These are phyloP conservation scores for Grigorovia humatica DNA, from an alignment of 805 yeast genomes.

Conservation along the genomic window DNA sequence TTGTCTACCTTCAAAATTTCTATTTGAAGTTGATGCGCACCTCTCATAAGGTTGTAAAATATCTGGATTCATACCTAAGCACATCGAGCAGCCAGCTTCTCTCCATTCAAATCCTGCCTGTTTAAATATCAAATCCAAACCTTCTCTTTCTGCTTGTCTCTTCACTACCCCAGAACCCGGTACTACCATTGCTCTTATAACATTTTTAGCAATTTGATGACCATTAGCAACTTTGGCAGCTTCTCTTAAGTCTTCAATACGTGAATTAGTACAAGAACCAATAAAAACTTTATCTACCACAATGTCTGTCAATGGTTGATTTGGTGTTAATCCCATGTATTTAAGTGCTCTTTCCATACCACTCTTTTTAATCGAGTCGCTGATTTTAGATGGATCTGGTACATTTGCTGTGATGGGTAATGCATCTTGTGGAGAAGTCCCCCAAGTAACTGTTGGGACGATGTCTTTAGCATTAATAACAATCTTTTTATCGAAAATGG, in stretches of 20 bases:
- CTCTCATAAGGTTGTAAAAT: conserved; percentile 90
- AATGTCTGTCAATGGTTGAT: conserved; percentile 67
- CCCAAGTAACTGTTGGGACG: conserved; percentile 97
- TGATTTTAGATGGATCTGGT: conserved; percentile 75
- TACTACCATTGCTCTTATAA: conserved; percentile 79
- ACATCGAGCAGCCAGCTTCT: conserved; percentile 99
- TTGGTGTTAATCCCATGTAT: conserved; percentile 86
- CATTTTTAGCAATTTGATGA: conserved; percentile 69
- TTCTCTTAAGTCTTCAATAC: conserved; percentile 92
- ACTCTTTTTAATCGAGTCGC: conserved; percentile 63
- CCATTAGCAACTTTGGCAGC: conserved; percentile 94
- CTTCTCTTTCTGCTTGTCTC: conserved; percentile 88
- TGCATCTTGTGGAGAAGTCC: conserved; percentile 98
- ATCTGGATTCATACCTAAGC: conserved; percentile 99
- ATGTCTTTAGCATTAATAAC: conserved; percentile 73
- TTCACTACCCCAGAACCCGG: conserved; percentile 97
- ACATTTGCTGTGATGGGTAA: conserved; percentile 83
- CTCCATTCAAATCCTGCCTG: conserved; percentile 98
- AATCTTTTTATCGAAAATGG: conserved; percentile 78
- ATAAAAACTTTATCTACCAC: conserved; percentile 87
- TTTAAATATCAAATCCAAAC: conserved; percentile 79
- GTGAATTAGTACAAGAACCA: conserved; percentile 96
- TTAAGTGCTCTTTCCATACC: conserved; percentile 87
- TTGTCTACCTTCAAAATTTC: conserved; percentile 98
- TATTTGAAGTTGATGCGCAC: conserved; percentile 97